Evolutionary conservation across 768 basidiomycete genomes (phyloP), one percentile per base, ranked within the genome.

Genomic region (Phaffia australis): DNA sequence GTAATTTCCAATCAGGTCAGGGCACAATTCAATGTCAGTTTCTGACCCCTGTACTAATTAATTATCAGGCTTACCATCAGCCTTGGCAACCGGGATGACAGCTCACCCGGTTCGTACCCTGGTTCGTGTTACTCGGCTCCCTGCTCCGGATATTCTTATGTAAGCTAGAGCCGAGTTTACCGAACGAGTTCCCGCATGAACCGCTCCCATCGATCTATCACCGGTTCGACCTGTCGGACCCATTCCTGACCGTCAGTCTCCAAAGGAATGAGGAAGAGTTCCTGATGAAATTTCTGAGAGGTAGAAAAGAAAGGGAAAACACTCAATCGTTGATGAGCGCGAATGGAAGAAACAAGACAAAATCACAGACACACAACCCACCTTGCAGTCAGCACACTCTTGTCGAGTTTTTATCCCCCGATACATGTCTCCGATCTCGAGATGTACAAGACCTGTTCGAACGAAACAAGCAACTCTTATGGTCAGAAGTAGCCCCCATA

Each of bases 341-440:
- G 30, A 59, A 14, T 1, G 27, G 29, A 47, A 35, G 25, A 8
- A 21, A 18, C 6, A 25, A 50, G 16, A 51, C 29, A 50, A 23
- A 49, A 30, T 49, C 9, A 27, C 5, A 16, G 18, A 52, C 51
- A 52, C n/a, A 60, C 4, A 42, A 5, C 59, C 15, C 23, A 49
- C 59, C 59, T 60, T 60, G 46, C 59, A 60, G 59, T 60, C 59
- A 23, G 11, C 23, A 46, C 59, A 60, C 42, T 60, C 59, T 46
- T 60, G 46, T 23, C 25, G 23, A 19, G 23, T 18, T 15, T 49
- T 19, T 15, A 9, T 6, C 6, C 60, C 60, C 9, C 49, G 60
- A 21, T 19, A 23, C 59, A 60, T 60, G 25, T 49, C 59, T 7
- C 59, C 59, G 1, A 60, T 25, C 59, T 60, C 59, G 19, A 60